These are phyloP conservation scores for Geotrichum macrosporum DNA, from an alignment of 1,139 yeast genomes.

Conservation along the genomic window DNA sequence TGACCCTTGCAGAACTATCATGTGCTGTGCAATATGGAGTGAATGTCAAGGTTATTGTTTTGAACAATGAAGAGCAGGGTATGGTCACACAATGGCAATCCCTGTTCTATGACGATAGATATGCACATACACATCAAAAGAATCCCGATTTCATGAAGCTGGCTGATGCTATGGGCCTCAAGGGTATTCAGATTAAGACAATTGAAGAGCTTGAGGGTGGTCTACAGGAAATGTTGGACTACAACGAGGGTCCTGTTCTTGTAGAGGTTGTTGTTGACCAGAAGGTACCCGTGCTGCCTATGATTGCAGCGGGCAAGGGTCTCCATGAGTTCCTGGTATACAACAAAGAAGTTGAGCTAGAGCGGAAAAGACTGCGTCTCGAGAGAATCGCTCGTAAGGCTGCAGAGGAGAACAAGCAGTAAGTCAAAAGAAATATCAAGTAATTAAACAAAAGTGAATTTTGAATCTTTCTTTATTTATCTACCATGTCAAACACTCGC, in stretches of 20 bases:
- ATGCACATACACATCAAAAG: slow-evolving; percentile 90
- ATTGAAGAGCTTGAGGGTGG: slow-evolving; percentile 63
- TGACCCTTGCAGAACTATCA: slow-evolving; percentile 89
- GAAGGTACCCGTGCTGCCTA: slow-evolving; percentile 96
- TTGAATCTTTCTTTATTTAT: too few species aligned
- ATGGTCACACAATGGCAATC: slow-evolving; percentile 99
- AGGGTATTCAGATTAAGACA: slow-evolving; percentile 67
- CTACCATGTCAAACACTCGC: too few species aligned
- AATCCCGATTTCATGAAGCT: slow-evolving; percentile 91
- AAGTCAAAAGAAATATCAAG: too few species aligned
- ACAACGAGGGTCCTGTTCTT: slow-evolving; percentile 75
- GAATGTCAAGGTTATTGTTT: slow-evolving; percentile 81
- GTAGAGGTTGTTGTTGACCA: slow-evolving; percentile 88
- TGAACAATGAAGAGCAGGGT: slow-evolving; percentile 98
- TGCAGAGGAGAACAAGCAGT: slow-evolving; percentile 6
- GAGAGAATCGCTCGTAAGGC: slow-evolving; percentile 21
- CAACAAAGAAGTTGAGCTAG: slow-evolving; percentile 73
- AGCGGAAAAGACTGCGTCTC: slow-evolving; percentile 58
- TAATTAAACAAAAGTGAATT: too few species aligned
- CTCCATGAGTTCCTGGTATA: slow-evolving; percentile 86
- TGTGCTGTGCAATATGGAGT: slow-evolving; percentile 92
- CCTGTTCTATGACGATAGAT: slow-evolving; percentile 91
- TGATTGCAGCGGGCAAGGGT: slow-evolving; percentile 97
- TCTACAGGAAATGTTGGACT: slow-evolving; percentile 68
- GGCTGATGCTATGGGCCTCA: slow-evolving; percentile 90